Percentiles rank a stretch among this genome's conserved stretches.
phyloP scores from a whole-genome alignment of 805 yeast species.

The Candida odintsovae region DNA sequence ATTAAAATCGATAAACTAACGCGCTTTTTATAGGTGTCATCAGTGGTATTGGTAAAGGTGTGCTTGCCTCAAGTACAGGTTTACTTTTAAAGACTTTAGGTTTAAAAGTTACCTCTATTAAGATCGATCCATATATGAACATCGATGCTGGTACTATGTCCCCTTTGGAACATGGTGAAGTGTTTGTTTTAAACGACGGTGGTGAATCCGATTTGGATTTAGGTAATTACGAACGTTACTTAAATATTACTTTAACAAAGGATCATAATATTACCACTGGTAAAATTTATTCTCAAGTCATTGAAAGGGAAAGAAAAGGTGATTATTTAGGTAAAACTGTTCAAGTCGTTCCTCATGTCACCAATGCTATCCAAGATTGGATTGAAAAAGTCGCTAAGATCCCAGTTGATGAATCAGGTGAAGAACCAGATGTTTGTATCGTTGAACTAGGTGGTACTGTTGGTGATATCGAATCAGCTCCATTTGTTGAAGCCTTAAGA shows the following conservation, averaged over 20 bases:
- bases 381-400: constrained; percentile 85
- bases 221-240: constrained; percentile 96
- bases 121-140: constrained; percentile 98
- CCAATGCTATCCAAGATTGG: constrained; percentile 98
- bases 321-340: constrained; percentile 99
- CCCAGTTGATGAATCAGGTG: constrained; percentile 86
- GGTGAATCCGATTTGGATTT: constrained; percentile 98
- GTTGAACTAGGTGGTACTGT: constrained; percentile 99
- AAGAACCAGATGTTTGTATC: constrained; percentile 93
- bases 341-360: constrained; percentile 97
- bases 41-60: constrained; percentile 99
- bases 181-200: constrained; percentile 96
- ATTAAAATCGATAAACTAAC: neutral
- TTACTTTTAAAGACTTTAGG: constrained; percentile 90
- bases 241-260: constrained; percentile 85
- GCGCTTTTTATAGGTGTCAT: constrained; percentile 51
- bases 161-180: constrained; percentile 98
- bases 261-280: constrained; percentile 99
- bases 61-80: constrained; percentile 95
- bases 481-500: constrained; percentile 97
- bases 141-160: constrained; percentile 99
- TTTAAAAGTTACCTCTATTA: constrained; percentile 91
- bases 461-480: constrained; percentile 98
- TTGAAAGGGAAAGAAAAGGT: constrained; percentile 92
- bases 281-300: constrained; percentile 90